Evolutionary conservation across 2,329 filamentous ascomycete species (phyloP), one percentile per base, ranked within the genome.

Genomic region (Nothophaeocryptopus gaeumannii): DNA sequence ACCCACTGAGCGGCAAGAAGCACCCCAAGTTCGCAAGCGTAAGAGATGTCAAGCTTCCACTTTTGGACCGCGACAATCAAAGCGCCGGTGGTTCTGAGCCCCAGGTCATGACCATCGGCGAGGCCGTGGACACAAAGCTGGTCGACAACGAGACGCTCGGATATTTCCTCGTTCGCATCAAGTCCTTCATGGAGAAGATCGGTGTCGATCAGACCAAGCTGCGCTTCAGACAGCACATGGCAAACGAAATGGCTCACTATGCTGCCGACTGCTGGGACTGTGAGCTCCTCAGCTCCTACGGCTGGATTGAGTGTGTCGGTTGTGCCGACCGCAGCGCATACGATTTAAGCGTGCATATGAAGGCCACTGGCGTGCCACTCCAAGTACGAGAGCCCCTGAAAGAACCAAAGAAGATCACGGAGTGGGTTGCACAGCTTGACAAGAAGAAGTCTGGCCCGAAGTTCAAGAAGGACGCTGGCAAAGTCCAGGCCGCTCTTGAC

Each of bases 121-220:
- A 95, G 66, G 93, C 93, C 31, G 92, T 99, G 51, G 79, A 84
- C 67, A 80, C 83, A 42, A 84, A 86, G 43, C 78, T 93, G 26
- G 89, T 99, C 12, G 91, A 99, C 70, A 99, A 97, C 71, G 91
- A 99, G 78, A 99, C 93, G 0, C 81, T 99, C 38, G 93, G 93
- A 55, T 99, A 99, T 77, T 99, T 99, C 78, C 76, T 99, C 41
- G 93, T 89, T 38, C 85, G 93, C 48, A 96, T 99, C 65, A 86
- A 93, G 67, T 81, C 89, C 35, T 99, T 97, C 80, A 79, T 97
- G 60, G 72, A 86, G 65, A 90, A 86, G 72, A 86, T 99, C 61
- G 93, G 93, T 67, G 79, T 95, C 40, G 92, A 97, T 69, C 78
- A 83, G 68, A 80, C 76, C 59, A 99, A 97, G 78, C 81, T 97